A percentile compares a stretch with the other conserved stretches of the same genome.
Evolutionary conservation across 305 asterid genomes (phyloP).

Genomic region (Fraxinus ornus): DNA sequence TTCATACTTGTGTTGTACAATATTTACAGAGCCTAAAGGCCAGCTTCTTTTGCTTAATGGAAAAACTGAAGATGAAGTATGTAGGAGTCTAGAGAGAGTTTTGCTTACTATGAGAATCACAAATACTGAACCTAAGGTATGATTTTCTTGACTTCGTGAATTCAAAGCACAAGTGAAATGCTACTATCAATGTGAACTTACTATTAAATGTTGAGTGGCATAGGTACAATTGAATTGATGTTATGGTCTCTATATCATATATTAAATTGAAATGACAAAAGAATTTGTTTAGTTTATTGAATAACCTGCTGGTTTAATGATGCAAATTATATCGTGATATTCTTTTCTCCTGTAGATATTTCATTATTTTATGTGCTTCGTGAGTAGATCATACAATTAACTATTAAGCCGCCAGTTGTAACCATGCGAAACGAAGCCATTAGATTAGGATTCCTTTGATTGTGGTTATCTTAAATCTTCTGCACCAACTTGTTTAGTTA

Average conservation of each 20-base stretch:
- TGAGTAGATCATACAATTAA: neutral
- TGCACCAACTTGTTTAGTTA: neutral
- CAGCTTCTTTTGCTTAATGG: constrained; percentile 93
- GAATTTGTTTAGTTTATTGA: neutral
- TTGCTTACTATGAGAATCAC: constrained; percentile 89
- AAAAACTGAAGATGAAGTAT: constrained; percentile 88
- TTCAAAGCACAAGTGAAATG: constrained; percentile 8
- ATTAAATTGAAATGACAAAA: neutral
- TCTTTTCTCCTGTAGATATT: neutral
- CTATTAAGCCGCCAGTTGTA: neutral
- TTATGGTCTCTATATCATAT: neutral
- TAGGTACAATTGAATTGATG: neutral
- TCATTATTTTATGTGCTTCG: constrained; percentile 1
- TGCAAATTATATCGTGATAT: neutral
- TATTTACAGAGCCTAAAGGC: constrained; percentile 88
- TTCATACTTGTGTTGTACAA: constrained; percentile 24
- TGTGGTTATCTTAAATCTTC: neutral
- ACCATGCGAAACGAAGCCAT: neutral
- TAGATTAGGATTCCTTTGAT: neutral
- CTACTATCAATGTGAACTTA: constrained; percentile 24
- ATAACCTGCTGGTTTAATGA: constrained; percentile 13
- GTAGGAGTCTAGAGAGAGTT: constrained; percentile 86
- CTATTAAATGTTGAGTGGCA: constrained; percentile 14
- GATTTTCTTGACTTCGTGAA: constrained; percentile 8
- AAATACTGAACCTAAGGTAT: constrained; percentile 84